Evolutionary conservation across 257 asterid genomes (phyloP), one percentile per base, ranked within the genome.

Genomic region (Prunella vulgaris): DNA sequence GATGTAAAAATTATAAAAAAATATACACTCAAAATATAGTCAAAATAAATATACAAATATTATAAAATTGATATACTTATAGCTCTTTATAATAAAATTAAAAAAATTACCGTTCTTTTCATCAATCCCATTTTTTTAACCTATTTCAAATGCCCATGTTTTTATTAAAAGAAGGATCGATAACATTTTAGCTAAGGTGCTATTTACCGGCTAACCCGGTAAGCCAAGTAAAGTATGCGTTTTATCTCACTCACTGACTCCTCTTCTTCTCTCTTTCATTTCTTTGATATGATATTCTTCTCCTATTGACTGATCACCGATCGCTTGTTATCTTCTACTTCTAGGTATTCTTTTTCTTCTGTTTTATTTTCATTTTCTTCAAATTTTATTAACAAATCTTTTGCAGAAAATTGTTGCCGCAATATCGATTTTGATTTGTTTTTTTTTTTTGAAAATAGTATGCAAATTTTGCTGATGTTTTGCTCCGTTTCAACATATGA

Each of bases 281-380:
- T 68, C 80, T 72, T 67, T 44, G 37, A 52, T 79, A 24, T 44
- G 37, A 52, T 79, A 24, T 72, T 82, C 70, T 32, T 28, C 77
- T 80, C 68, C 51, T 54, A 64, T 73, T 72, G 46, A 70, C 71
- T 64, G 82, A 80, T 81, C 84, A 71, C 86, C 89, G 77, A 86
- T 79, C 83, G 72, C 74, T 72, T 79, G 81, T 80, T 79, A 79
- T 84, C 90, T 65, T 69, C 80, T 51, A 8, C 14, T 18, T 51
- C 58, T 32, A 77, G 96, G 96, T 86, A 83, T 64, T 73, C 25
- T 38, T 12, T 40, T 20, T 71, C 69, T 61, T 63, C 69, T 49
- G 28, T 1, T 51, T 42, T 59, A 5, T 18, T 14, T 20, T 54
- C 14, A 1, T 59, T 18, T 17, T 51, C 48, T 59, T 7, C 0